phyloP scores from a whole-genome alignment of 2,329 filamentous ascomycete genomes.

The Dryadomyces quercivorus region DNA sequence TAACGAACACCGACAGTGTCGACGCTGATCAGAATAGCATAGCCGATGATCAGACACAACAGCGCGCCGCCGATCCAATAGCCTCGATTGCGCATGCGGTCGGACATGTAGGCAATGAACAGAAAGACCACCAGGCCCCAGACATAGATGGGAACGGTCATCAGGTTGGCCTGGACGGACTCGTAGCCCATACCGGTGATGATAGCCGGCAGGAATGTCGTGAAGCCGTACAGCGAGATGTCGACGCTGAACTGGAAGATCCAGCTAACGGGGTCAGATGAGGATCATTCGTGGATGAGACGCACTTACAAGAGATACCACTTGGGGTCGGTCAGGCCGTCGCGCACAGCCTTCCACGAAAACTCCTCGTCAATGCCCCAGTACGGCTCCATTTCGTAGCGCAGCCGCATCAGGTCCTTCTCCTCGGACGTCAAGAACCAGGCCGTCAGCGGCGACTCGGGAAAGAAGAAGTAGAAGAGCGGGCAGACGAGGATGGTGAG shows the following conservation, averaged over 20 bases:
- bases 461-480: constrained; percentile 17
- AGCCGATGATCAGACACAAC: constrained; percentile 18
- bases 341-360: constrained; percentile 14
- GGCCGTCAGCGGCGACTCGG: constrained; percentile 16
- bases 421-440: constrained; percentile 17
- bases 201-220: constrained; percentile 23
- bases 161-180: constrained; percentile 18
- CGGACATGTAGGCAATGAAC: constrained; percentile 17
- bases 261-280: constrained; percentile 4
- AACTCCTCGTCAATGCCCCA: constrained; percentile 17
- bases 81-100: constrained; percentile 13
- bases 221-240: constrained; percentile 22
- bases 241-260: constrained; percentile 20
- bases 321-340: constrained; percentile 15
- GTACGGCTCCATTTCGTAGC: constrained; percentile 16
- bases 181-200: constrained; percentile 21
- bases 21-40: constrained; percentile 16
- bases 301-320: constrained; percentile 16
- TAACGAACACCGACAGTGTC: constrained; percentile 17
- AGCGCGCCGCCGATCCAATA: constrained; percentile 14
- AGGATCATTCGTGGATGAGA: constrained; percentile 4
- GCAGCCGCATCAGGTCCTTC: constrained; percentile 15
- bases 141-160: constrained; percentile 22
- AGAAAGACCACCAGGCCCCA: constrained; percentile 15
- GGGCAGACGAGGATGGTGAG: constrained; percentile 25